Base-by-base conservation (phyloP, 2,329 filamentous ascomycete genomes). In the Colletotrichum caudatum region DNA sequence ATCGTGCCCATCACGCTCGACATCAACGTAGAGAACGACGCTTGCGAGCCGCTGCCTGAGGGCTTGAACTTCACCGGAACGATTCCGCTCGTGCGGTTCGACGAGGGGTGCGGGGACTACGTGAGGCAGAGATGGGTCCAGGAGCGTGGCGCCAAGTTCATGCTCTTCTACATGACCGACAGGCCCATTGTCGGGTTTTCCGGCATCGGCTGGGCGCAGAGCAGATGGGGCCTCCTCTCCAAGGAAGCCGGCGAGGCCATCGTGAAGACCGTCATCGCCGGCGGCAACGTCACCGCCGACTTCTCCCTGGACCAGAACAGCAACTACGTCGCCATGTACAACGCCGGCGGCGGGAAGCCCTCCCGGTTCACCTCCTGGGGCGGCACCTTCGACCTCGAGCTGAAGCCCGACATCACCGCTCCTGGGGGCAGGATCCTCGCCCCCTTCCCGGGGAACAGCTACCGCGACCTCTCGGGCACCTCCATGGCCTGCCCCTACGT, bases 401-500 rank as follows among this genome's bases (percentile, higher is more conserved):
- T 88, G 56, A 87, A 87, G 74, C 86, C 86, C 12, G 83, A 88
- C 58, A 78, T 88, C 66, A 82, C 83, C 20, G 83, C 85, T 0
- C 86, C 86, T 2, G 86, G 87, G 18, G 83, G 82, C 58, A 78
- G 83, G 26, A 87, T 89, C 61, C 79, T 86, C 68, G 86, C 84
- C 61, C 88, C 86, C 2, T 85, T 82, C 57, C 80, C 83, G 1
- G 78, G 83, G 26, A 78, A 80, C 41, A 74, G 73, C 18, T 89
- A 87, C 73, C 81, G 82, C 23, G 80, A 85, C 3, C 78, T 86
- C 64, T 85, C 82, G 44, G 88, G 88, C 53, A 89, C 88, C 0
- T 88, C 85, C 1, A 89, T 90, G 87, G 84, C 87, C 1, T 84
- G 84, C 9, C 87, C 87, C 1, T 87, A 87, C 71, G 80, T 87